phyloP scores from a whole-genome alignment of 2,329 filamentous ascomycete genomes.

The Pyrenochaeta sp. region DNA sequence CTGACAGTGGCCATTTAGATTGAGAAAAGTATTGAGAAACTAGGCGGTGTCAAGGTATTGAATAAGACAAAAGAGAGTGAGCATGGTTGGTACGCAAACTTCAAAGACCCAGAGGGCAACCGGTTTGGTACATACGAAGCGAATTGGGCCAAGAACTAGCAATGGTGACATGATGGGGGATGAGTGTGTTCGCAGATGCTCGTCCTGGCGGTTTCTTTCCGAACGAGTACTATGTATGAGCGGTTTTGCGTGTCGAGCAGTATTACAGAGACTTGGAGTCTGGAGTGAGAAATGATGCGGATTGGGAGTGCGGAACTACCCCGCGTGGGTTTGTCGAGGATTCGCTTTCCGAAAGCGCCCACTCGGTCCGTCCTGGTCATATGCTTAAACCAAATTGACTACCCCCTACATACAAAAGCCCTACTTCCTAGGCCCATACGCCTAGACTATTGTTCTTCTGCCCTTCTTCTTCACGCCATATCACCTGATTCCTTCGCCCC shows the following conservation, averaged over 20 bases:
- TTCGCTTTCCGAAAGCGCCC: slow-evolving; percentile 28
- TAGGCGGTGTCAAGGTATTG: slow-evolving; percentile 21
- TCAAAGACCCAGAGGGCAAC: slow-evolving; percentile 29
- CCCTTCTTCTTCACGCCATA: neutral
- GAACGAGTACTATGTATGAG: neutral
- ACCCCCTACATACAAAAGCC: neutral
- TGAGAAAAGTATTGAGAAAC: slow-evolving; percentile 16
- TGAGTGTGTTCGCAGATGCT: neutral
- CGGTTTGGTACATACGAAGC: slow-evolving; percentile 25
- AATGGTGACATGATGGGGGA: neutral
- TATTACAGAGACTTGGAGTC: neutral
- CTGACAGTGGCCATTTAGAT: slow-evolving; percentile 10
- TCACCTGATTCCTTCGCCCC: neutral
- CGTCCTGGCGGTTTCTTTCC: too few relatives aligned
- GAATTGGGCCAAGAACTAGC: slow-evolving; percentile 7
- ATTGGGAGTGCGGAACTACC: neutral
- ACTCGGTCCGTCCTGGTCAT: slow-evolving; percentile 17
- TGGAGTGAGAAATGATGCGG: neutral
- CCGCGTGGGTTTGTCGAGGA: slow-evolving; percentile 18
- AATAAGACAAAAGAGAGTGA: slow-evolving; percentile 18
- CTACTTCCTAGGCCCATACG: neutral
- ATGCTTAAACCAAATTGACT: neutral
- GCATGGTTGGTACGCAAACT: slow-evolving; percentile 30
- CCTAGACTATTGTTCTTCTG: neutral
- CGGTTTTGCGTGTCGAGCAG: neutral